These are phyloP conservation scores for Ottelia alismoides DNA, from an alignment of 106 monocot species.

Conservation along the genomic window DNA sequence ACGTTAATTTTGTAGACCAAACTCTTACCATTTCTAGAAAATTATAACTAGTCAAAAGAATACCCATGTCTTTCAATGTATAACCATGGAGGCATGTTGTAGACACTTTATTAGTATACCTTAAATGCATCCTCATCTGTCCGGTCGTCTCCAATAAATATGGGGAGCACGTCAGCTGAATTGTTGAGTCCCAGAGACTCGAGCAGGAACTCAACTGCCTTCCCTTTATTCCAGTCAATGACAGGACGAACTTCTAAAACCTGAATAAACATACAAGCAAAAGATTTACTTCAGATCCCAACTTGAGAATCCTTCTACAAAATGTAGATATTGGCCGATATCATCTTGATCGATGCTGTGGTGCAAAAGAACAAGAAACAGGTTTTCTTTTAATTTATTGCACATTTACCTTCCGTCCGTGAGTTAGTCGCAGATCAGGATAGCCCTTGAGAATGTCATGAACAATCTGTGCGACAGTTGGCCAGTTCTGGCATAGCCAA, in stretches of 20 bases:
- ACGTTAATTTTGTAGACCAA: background rate
- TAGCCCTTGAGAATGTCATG: slow-evolving; percentile 42
- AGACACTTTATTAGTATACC: no score
- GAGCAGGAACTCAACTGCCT: slow-evolving; percentile 83
- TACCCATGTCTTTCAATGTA: background rate
- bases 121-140: slow-evolving; percentile 93
- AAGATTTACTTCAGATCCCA: no score
- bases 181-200: slow-evolving; percentile 55
- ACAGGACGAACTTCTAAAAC: slow-evolving; percentile 92
- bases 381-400: no score
- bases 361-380: no score
- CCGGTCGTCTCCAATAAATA: slow-evolving; percentile 73
- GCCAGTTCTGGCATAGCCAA: slow-evolving; percentile 43
- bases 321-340: no score
- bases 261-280: slow-evolving; percentile 9
- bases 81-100: background rate
- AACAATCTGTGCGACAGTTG: slow-evolving; percentile 38
- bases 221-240: slow-evolving; percentile 88
- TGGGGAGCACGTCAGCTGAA: slow-evolving; percentile 48
- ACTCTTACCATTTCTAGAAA: background rate
- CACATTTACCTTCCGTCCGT: slow-evolving; percentile 66
- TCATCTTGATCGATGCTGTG: no score
- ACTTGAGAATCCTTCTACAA: no score
- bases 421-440: slow-evolving; percentile 52
- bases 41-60: background rate